A percentile compares a stretch with the other conserved stretches of the same genome.
These are phyloP conservation scores for Lentinus tigrinus DNA, from an alignment of 768 basidiomycete species.

Conservation along the genomic window DNA sequence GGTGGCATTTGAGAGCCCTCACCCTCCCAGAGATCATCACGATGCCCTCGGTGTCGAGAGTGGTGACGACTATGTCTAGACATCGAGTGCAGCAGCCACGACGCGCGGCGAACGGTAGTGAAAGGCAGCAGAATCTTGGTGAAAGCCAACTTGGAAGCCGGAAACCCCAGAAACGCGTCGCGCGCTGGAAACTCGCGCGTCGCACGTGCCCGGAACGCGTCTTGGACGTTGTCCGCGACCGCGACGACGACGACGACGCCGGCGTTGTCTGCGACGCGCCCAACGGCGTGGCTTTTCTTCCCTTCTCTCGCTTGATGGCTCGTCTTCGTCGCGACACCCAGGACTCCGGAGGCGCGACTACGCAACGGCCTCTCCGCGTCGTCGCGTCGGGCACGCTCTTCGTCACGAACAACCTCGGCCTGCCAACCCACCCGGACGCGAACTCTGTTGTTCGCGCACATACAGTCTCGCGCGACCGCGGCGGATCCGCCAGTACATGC, in stretches of 20 bases:
- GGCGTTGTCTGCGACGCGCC: background rate
- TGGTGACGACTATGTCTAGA: background rate
- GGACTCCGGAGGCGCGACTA: conserved; percentile 15
- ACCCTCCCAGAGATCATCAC: background rate
- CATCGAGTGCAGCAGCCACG: background rate
- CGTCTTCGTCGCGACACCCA: conserved; percentile 29
- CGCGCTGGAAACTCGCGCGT: background rate
- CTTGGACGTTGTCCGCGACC: conserved; percentile 9
- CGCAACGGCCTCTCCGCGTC: conserved; percentile 54
- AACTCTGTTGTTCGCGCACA: conserved; percentile 66
- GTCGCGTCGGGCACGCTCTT: conserved; percentile 82
- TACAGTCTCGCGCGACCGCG: conserved; percentile 63
- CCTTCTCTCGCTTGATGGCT: conserved; percentile 20
- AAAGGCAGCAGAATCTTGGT: too few species aligned
- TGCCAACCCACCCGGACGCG: conserved; percentile 60
- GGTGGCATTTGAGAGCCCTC: conserved; percentile 8
- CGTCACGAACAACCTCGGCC: conserved; percentile 65
- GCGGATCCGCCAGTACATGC: conserved; percentile 71
- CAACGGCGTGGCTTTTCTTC: background rate
- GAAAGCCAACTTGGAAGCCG: too few species aligned
- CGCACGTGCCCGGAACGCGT: background rate
- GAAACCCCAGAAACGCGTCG: too few species aligned
- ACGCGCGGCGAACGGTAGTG: too few species aligned
- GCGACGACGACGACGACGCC: background rate
- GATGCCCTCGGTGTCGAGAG: background rate